Percentiles rank a stretch among this genome's conserved stretches.
phyloP scores from a whole-genome alignment of 495 filamentous ascomycete species.

The Aspergillus taichungensis region DNA sequence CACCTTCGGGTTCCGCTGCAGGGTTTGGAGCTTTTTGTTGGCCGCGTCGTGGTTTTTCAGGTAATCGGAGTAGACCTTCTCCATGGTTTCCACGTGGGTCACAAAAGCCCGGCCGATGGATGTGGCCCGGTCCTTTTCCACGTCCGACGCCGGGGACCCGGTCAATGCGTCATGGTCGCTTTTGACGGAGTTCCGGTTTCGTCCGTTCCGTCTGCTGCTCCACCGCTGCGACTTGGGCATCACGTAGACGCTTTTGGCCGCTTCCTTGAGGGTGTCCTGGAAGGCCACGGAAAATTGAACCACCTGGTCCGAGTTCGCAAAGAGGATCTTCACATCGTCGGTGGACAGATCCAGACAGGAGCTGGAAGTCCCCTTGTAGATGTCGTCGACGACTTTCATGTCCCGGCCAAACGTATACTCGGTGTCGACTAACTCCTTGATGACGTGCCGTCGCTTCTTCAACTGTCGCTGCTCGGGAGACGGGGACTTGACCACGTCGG shows the following conservation, averaged over 20 bases:
- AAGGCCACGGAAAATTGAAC: slow-evolving; percentile 73
- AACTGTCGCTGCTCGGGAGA: slow-evolving; percentile 50
- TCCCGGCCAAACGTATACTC: slow-evolving; percentile 80
- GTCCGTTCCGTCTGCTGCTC: slow-evolving; percentile 44
- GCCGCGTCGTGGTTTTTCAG: slow-evolving; percentile 80
- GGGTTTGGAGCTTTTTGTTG: slow-evolving; percentile 61
- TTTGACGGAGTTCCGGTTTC: slow-evolving; percentile 26
- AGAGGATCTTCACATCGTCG: slow-evolving; percentile 79
- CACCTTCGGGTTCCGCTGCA: slow-evolving; percentile 67
- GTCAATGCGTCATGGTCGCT: slow-evolving; percentile 26
- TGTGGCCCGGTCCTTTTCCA: slow-evolving; percentile 69
- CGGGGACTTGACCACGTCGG: slow-evolving; percentile 27
- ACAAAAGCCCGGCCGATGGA: slow-evolving; percentile 72
- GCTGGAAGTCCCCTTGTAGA: slow-evolving; percentile 91
- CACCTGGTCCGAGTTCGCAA: slow-evolving; percentile 82
- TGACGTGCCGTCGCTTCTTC: slow-evolving; percentile 62
- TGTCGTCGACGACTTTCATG: slow-evolving; percentile 93
- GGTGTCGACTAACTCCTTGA: slow-evolving; percentile 88
- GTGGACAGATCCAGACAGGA: slow-evolving; percentile 68
- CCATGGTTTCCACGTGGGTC: slow-evolving; percentile 64
- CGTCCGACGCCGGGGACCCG: slow-evolving; percentile 38
- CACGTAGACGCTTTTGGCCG: slow-evolving; percentile 64
- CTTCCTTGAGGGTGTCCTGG: slow-evolving; percentile 66
- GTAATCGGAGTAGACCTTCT: slow-evolving; percentile 77
- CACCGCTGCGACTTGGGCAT: slow-evolving; percentile 49